Base-by-base conservation (phyloP, 2,329 filamentous ascomycete genomes). In the Sclerotinia nivalis region DNA sequence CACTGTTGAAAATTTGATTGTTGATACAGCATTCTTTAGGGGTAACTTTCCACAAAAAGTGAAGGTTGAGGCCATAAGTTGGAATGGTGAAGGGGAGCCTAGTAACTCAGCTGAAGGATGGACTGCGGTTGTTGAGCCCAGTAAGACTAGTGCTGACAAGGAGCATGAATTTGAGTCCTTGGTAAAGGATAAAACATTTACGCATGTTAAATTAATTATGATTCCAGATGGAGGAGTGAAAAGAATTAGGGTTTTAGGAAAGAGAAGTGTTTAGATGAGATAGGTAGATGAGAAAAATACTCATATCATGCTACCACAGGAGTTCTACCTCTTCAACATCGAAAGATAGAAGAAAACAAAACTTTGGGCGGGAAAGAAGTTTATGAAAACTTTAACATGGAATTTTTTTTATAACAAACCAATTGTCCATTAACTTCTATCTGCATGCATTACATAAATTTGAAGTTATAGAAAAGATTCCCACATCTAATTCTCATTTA, bases 221-320 rank as follows among this genome's bases (percentile, higher is more conserved):
- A 93, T 97, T 75, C 95, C 95, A 0, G 94, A 98, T 80, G 94
- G 95, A 47, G 94, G 95, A 34, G 91, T 97, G 3, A 97, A 97
- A 87, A 85, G 94, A 73, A 86, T 97, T 74, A 87, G 93, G 59
- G 88, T 95, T 2, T 89, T 92, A 79, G 92, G 91, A 2, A 88
- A 85, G 77, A 84, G 88, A 54, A 73, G 70, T 59, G 47, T 72
- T 56, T 76, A 74, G 37, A 45, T 31, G 18, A 47, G 12, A 66
- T 12, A 50, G 49, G 45, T 31, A 49, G 31, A 50, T 25, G 10
- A 9, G 18, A 8, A 4, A 45, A 59, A 56, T 12, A 49, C 8
- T 37, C 52, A 15, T n/a, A 20, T 15, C 8, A 45, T 45, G 31
- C 7, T 40, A 34, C 22, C 10, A 45, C 3, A 28, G 12, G 9